Base-by-base conservation (phyloP, 2,329 filamentous ascomycete species). In the Rhinocladiella similis region DNA sequence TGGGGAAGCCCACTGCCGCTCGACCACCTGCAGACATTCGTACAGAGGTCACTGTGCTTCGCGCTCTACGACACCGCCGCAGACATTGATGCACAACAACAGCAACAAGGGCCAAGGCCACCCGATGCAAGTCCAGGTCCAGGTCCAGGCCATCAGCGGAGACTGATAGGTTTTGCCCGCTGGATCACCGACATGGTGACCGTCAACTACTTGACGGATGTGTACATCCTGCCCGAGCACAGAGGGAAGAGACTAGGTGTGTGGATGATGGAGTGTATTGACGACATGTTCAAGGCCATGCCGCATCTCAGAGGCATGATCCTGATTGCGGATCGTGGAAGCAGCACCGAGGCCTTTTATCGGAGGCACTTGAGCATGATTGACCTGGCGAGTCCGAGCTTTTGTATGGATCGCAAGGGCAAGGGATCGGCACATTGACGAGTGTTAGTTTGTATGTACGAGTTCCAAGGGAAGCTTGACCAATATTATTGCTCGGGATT, bases 151-250 rank as follows among this genome's bases (percentile, higher is more conserved):
- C 55, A 16, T 25, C 56, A 5, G 54, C 47, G 47, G 9, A 47
- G 29, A 29, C 22, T 62, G 39, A 56, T 87, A 46, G 84, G 84
- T 1, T 77, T 86, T 54, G 80, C 79, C 1, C 77, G 88, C 35
- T 69, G 89, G 22, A 74, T 90, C 47, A 91, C 87, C 5, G 88
- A 91, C 70, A 80, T 82, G 65, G 79, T 84, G 42, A 87, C 86
- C 0, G 83, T 89, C 63, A 85, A 81, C 22, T 91, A 88, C 64
- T 71, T 88, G 39, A 86, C 86, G 22, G 87, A 90, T 65, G 83
- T 89, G 19, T 90, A 87, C 69, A 75, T 90, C 20, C 68, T 83
- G 2, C 75, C 80, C 0, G 75, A 80, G 33, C 81, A 84, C 63
- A 84, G 86, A 66, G 78, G 81, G 3, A 73, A 77, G 7, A 85